Conservation (phyloP, 108 stramenopile species). For the Epithemia pelagica region DNA sequence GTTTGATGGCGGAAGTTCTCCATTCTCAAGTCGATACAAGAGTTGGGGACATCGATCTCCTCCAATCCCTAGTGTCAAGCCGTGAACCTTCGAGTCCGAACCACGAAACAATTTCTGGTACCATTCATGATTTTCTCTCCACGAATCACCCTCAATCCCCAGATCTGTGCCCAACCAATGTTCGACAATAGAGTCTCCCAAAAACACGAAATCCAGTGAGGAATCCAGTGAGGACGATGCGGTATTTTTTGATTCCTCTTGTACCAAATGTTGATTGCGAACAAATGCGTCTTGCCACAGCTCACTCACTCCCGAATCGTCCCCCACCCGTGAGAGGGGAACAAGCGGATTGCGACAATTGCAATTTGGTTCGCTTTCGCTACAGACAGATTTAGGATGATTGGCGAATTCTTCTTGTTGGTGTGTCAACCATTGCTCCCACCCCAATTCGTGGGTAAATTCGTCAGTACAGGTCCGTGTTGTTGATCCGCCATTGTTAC, state of each 20-base stretch:
- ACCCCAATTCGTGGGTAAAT: too few relatives aligned
- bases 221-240: not conserved
- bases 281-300: not conserved
- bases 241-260: too few relatives aligned
- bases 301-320: too few relatives aligned
- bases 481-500: too few relatives aligned
- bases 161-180: conserved; percentile 34
- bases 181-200: conserved; percentile 54
- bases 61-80: conserved; percentile 20
- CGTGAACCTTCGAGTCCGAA: not conserved
- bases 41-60: conserved; percentile 21
- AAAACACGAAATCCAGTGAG: conserved; percentile 27
- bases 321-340: not conserved
- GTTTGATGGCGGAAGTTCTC: conserved; percentile 21
- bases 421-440: too few relatives aligned
- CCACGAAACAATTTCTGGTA: conserved; percentile 21
- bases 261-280: not conserved
- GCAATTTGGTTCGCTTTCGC: not conserved
- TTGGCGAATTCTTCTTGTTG: not conserved
- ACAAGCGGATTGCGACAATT: not conserved
- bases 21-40: conserved; percentile 38
- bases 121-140: conserved; percentile 4
- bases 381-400: not conserved
- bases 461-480: too few relatives aligned
- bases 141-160: not conserved